These are phyloP conservation scores for Arabidopsis thaliana DNA, from an alignment of 345 rosid genomes.

Conservation along the genomic window DNA sequence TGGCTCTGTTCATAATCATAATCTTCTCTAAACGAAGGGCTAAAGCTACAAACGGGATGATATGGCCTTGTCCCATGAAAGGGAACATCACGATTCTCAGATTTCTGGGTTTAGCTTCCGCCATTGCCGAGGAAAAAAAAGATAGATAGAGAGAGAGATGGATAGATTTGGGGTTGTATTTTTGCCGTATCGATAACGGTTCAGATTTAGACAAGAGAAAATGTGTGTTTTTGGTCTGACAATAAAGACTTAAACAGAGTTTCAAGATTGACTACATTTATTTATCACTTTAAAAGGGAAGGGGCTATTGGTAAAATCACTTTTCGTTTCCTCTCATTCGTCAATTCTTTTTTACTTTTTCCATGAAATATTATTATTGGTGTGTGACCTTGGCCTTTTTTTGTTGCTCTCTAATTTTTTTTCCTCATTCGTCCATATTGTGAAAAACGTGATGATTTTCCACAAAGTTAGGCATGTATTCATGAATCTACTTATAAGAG, in stretches of 20 bases:
- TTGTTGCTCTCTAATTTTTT: no score
- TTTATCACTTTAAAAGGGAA: not conserved
- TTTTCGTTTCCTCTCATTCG: not conserved
- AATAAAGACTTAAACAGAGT: not conserved
- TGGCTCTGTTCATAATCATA: slow-evolving; percentile 11
- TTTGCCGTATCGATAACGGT: not conserved
- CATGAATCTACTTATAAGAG: not conserved
- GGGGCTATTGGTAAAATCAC: slow-evolving; percentile 3
- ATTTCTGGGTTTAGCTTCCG: slow-evolving; percentile 23
- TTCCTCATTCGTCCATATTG: not conserved
- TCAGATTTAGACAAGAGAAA: slow-evolving; percentile 23
- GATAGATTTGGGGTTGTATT: not conserved
- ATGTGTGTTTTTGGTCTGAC: slow-evolving; percentile 3
- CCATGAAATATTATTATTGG: not conserved
- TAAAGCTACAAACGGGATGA: slow-evolving; percentile 73
- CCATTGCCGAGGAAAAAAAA: not conserved
- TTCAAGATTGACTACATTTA: not conserved
- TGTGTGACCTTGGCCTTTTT: not conserved
- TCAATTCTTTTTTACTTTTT: not conserved
- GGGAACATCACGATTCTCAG: slow-evolving; percentile 65
- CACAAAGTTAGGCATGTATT: not conserved
- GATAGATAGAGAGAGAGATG: no score
- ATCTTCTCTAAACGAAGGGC: slow-evolving; percentile 61
- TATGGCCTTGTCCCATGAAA: slow-evolving; percentile 86
- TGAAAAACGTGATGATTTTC: not conserved